phyloP scores from a whole-genome alignment of 495 filamentous ascomycete genomes.

The Tuber borchii region DNA sequence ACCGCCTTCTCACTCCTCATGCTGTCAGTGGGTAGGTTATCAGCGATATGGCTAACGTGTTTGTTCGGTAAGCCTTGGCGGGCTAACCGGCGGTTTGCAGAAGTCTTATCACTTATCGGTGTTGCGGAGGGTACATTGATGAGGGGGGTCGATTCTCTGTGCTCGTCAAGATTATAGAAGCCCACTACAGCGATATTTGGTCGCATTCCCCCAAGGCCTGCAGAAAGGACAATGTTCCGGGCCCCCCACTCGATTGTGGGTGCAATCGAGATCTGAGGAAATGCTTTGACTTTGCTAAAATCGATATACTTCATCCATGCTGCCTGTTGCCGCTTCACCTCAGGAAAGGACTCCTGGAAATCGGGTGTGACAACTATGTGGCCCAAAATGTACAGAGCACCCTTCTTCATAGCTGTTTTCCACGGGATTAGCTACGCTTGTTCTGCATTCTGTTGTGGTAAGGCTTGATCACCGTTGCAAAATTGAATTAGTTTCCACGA shows the following conservation, averaged over 20 bases:
- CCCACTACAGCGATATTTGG: conserved; percentile 78
- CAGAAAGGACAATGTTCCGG: conserved; percentile 71
- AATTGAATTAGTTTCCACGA: conserved; percentile 81
- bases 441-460: background rate
- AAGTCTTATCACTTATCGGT: conserved; percentile 24
- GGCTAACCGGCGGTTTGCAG: conserved; percentile 41
- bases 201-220: conserved; percentile 82
- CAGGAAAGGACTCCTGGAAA: conserved; percentile 68
- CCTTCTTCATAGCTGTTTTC: conserved; percentile 63
- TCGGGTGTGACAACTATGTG: conserved; percentile 82
- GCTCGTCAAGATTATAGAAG: conserved; percentile 69
- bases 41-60: conserved; percentile 24
- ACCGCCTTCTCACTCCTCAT: conserved; percentile 58
- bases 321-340: conserved; percentile 71
- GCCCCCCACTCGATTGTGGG: conserved; percentile 80
- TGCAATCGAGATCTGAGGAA: conserved; percentile 76
- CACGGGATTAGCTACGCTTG: background rate
- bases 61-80: conserved; percentile 14
- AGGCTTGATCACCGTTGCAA: conserved; percentile 56
- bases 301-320: conserved; percentile 83
- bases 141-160: conserved; percentile 53
- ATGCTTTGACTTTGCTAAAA: conserved; percentile 80
- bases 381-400: conserved; percentile 73
- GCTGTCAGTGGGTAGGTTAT: conserved; percentile 54
- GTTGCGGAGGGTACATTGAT: conserved; percentile 46